Evolutionary conservation across 257 asterid genomes (phyloP), one percentile per base, ranked within the genome.

Genomic region (Solanum sitiens): DNA sequence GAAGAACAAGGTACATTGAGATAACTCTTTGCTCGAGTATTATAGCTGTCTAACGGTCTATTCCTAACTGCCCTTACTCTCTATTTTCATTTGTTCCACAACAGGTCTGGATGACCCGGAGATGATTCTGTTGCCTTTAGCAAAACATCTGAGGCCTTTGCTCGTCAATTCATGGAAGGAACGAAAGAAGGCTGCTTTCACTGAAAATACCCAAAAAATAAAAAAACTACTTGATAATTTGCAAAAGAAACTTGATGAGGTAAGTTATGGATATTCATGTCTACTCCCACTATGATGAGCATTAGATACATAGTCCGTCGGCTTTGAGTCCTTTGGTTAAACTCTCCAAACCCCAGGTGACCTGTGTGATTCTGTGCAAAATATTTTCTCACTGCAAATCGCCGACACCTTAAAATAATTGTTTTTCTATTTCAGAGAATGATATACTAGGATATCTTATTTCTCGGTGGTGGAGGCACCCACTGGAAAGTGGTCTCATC

Each of bases 241-340:
- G 91, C 99, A 96, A 90, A 95, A 89, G 82, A 96, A 92, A 93
- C 90, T 96, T 90, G 99, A 97, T 89, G 99, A 97, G 99, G 99
- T 97, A 93, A 87, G 83, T 67, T 23, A 84, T 42, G 80, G 50
- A 65, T 56, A 83, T 87, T 76, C 87, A 33, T 84, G 82, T 87
- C 88, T 88, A 87, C 89, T 23, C 82, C n/a, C 12, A 27, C 65
- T 37, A 47, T 76, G 3, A 61, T 86, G 23, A 47, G 20, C 68
- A 47, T 80, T 37, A 27, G 18, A 73, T 37, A 0, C 18, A 45
- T 27, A 27, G 25, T 23, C 63, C 4, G 11, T 80, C 84, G 16
- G 44, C 68, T 16, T 30, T 47, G 85, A 80, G 30, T 50, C 68
- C 44, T 80, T 80, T 42, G 50, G 85, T 47, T 47, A 8, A 30